A percentile compares a stretch with the other conserved stretches of the same genome.
These are phyloP conservation scores for Epichloe typhina DNA, from an alignment of 2,329 filamentous ascomycete species.

Conservation along the genomic window DNA sequence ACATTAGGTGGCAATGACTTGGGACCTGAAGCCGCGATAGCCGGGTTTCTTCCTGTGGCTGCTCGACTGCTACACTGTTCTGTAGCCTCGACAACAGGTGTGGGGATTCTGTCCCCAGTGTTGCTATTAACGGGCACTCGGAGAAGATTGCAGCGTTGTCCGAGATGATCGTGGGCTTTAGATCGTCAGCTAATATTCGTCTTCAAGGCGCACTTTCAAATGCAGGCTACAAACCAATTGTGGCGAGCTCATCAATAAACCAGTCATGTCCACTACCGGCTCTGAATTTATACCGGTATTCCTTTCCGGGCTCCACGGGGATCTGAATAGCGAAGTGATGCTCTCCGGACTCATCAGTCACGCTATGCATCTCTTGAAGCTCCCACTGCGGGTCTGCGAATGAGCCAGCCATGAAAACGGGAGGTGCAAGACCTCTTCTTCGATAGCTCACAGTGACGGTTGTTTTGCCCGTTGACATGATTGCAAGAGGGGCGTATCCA, in stretches of 20 bases:
- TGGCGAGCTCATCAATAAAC: conserved; percentile 50
- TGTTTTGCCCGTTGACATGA: conserved; percentile 15
- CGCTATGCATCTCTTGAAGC: conserved; percentile 49
- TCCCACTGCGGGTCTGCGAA: conserved; percentile 57
- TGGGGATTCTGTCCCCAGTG: background rate
- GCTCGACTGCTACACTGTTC: background rate
- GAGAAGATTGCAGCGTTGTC: conserved; percentile 9
- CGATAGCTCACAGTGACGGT: conserved; percentile 47
- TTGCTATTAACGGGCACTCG: conserved; percentile 9
- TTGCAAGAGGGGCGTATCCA: background rate
- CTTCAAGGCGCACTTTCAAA: background rate
- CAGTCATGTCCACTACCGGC: conserved; percentile 56
- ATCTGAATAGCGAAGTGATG: conserved; percentile 46
- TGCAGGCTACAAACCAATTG: conserved; percentile 35
- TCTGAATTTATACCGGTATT: conserved; percentile 65
- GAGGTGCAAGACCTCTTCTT: conserved; percentile 46
- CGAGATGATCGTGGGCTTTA: conserved; percentile 5
- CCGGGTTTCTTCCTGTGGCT: background rate
- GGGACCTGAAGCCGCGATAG: background rate
- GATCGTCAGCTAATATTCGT: background rate
- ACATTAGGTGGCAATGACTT: conserved; percentile 4
- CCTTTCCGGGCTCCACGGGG: conserved; percentile 38
- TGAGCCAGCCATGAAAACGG: conserved; percentile 57
- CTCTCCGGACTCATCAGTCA: conserved; percentile 36
- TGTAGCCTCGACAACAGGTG: conserved; percentile 6